phyloP scores from a whole-genome alignment of 192 early-diverging fungal genomes.

The Dispira parvispora region DNA sequence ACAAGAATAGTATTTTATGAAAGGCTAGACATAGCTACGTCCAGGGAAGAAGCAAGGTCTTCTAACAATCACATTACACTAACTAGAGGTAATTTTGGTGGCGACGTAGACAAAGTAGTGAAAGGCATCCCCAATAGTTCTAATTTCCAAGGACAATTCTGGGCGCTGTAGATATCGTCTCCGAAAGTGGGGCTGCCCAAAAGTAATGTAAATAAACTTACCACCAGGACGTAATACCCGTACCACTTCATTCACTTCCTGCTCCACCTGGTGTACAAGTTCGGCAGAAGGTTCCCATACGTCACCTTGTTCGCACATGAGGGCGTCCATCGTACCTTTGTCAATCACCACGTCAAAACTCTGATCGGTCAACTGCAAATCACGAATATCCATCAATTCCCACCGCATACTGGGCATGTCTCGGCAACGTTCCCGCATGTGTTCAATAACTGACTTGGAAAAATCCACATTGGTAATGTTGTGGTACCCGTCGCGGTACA shows the following conservation, averaged over 20 bases:
- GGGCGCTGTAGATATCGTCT: conserved; percentile 48
- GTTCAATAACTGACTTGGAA: conserved; percentile 54
- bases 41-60: too few species aligned
- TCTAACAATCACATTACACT: too few species aligned
- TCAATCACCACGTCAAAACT: conserved; percentile 66
- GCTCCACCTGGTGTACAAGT: conserved; percentile 38
- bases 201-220: conserved; percentile 76
- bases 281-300: conserved; percentile 73
- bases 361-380: conserved; percentile 37
- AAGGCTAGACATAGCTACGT: too few species aligned
- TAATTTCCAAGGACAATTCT: conserved; percentile 44
- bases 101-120: conserved; percentile 63
- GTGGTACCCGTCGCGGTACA: conserved; percentile 59
- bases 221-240: conserved; percentile 56
- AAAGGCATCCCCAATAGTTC: conserved; percentile 56
- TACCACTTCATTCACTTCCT: conserved; percentile 64
- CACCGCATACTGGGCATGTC: conserved; percentile 20
- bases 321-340: conserved; percentile 85
- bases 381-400: conserved; percentile 63
- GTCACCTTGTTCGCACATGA: conserved; percentile 73
- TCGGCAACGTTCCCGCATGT: conserved; percentile 41
- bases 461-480: conserved; percentile 70
- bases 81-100: conserved; percentile 21
- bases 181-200: conserved; percentile 83
- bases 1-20: too few species aligned